phyloP scores from a whole-genome alignment of 192 early-diverging fungal species.

The Umbelopsis vinacea region DNA sequence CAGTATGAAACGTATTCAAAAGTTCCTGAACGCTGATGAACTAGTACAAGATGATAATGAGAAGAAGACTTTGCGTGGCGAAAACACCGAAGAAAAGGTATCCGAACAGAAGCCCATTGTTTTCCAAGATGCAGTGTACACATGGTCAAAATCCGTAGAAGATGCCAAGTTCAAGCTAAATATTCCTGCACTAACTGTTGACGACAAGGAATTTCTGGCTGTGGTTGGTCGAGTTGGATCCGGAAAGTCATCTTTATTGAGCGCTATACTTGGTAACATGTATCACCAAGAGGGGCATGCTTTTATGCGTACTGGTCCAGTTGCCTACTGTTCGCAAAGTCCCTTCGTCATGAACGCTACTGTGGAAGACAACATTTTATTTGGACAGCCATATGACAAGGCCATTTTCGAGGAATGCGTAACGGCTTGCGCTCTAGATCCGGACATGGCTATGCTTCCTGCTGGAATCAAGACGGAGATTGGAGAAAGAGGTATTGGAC shows the following conservation, averaged over 20 bases:
- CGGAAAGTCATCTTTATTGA: constrained; percentile 58
- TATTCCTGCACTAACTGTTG: neutral
- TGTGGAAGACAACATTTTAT: constrained; percentile 71
- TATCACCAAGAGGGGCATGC: constrained; percentile 38
- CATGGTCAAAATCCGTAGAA: neutral
- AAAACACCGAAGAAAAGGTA: neutral
- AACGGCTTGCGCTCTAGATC: constrained; percentile 79
- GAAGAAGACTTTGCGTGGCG: neutral
- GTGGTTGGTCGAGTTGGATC: constrained; percentile 57
- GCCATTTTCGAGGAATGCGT: constrained; percentile 80
- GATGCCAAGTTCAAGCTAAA: constrained; percentile 19
- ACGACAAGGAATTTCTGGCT: constrained; percentile 22
- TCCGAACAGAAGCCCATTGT: neutral
- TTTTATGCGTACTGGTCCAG: neutral
- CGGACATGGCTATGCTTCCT: constrained; percentile 83
- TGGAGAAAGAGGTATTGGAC: constrained; percentile 85
- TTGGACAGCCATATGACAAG: constrained; percentile 77
- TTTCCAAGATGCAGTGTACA: neutral
- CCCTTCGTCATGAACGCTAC: constrained; percentile 27
- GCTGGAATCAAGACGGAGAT: constrained; percentile 93
- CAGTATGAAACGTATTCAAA: constrained; percentile 23
- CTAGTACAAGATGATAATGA: neutral
- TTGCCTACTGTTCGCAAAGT: constrained; percentile 22
- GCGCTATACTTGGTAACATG: constrained; percentile 58
- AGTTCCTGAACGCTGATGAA: constrained; percentile 15